These are phyloP conservation scores for Candida incommunis DNA, from an alignment of 805 yeast species.

Conservation along the genomic window DNA sequence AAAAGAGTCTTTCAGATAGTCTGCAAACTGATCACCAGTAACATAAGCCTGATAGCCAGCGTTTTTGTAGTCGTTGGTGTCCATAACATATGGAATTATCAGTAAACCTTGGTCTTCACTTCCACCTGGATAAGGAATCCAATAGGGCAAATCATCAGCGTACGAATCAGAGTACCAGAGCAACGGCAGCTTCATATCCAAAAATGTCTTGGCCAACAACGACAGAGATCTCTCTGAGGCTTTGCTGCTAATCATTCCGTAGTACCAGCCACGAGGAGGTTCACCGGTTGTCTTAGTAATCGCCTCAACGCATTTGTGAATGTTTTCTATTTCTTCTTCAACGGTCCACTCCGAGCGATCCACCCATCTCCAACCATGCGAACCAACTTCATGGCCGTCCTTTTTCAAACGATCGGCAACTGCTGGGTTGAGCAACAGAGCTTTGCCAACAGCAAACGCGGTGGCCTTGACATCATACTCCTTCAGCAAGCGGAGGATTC, in stretches of 20 bases:
- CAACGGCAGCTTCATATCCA: slow-evolving; percentile 21
- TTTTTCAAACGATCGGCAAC: slow-evolving; percentile 24
- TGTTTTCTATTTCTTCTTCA: slow-evolving; percentile 22
- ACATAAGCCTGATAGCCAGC: slow-evolving; percentile 16
- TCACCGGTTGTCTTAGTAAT: slow-evolving; percentile 21
- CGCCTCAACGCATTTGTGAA: slow-evolving; percentile 18
- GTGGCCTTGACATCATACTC: slow-evolving; percentile 21
- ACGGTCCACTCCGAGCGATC: slow-evolving; percentile 17
- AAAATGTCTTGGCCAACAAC: slow-evolving; percentile 23
- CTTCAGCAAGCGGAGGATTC: slow-evolving; percentile 22
- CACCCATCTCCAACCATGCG: slow-evolving; percentile 27
- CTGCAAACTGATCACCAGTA: slow-evolving; percentile 16
- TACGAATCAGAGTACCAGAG: slow-evolving; percentile 24
- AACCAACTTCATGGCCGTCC: slow-evolving; percentile 26
- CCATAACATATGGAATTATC: slow-evolving; percentile 22
- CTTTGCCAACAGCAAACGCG: slow-evolving; percentile 26
- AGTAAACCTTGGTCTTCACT: slow-evolving; percentile 14
- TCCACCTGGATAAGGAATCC: slow-evolving; percentile 21
- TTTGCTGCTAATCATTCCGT: too few species aligned
- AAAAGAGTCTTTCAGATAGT: slow-evolving; percentile 25
- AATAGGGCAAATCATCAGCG: slow-evolving; percentile 25
- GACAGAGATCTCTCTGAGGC: slow-evolving; percentile 21
- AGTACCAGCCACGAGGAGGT: slow-evolving; percentile 25
- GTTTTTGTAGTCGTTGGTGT: slow-evolving; percentile 20
- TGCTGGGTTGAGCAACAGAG: slow-evolving; percentile 22